A percentile compares a stretch with the other conserved stretches of the same genome.
These are phyloP conservation scores for Plasmodium coatneyi DNA, from an alignment of 169 alveolate species.

Conservation along the genomic window DNA sequence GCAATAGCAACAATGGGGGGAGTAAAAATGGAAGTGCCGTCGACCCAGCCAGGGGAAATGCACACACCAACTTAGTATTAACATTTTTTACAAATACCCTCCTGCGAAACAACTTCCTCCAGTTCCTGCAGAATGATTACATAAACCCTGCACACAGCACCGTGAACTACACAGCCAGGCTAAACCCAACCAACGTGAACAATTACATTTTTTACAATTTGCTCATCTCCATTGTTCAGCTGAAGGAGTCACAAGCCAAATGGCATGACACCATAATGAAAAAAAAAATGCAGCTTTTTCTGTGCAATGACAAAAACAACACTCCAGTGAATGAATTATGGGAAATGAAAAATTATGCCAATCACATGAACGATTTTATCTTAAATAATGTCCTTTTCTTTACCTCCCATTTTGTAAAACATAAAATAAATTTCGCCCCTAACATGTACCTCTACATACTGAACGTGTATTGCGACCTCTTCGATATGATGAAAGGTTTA, in stretches of 20 bases:
- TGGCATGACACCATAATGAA: background rate
- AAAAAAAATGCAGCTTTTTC: conserved; percentile 31
- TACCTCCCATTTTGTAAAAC: conserved; percentile 38
- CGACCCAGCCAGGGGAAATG: background rate
- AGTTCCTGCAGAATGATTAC: conserved; percentile 19
- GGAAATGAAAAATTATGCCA: background rate
- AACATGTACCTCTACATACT: conserved; percentile 21
- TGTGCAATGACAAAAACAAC: conserved; percentile 14
- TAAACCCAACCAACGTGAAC: conserved; percentile 7
- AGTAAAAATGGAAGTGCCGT: background rate
- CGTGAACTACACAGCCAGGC: conserved; percentile 11
- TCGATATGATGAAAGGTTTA: conserved; percentile 1
- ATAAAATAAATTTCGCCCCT: conserved; percentile 4
- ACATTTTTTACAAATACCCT: conserved; percentile 35
- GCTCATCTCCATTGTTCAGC: conserved; percentile 22
- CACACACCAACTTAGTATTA: background rate
- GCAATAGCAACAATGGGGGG: background rate
- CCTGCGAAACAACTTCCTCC: conserved; percentile 37
- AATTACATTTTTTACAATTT: conserved; percentile 45
- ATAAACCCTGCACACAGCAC: background rate
- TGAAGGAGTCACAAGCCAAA: conserved; percentile 27
- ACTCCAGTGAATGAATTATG: background rate
- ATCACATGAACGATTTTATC: conserved; percentile 40
- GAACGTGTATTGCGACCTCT: conserved; percentile 6
- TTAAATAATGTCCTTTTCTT: conserved; percentile 22